Conservation (phyloP, 768 basidiomycete genomes). For the Trichaptum fuscoviolaceum region DNA sequence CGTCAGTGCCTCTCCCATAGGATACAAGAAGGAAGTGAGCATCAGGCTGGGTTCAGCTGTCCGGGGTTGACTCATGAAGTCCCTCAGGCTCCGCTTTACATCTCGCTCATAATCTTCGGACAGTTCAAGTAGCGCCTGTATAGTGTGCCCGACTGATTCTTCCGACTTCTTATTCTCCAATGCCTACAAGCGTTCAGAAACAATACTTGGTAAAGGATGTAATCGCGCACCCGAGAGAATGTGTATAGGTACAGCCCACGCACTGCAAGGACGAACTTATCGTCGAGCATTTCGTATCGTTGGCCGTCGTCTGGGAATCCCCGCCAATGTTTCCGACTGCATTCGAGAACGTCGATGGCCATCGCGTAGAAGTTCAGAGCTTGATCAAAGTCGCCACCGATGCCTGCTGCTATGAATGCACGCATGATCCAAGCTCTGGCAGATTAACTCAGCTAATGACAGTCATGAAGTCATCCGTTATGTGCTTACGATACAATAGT, state of each 20-base stretch:
- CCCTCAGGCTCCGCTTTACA: not conserved
- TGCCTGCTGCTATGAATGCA: constrained; percentile 25
- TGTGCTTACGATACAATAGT: not conserved
- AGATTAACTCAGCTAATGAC: not conserved
- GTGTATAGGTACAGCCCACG: not conserved
- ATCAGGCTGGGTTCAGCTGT: not conserved
- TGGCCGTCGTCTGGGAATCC: not conserved
- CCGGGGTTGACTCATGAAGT: not conserved
- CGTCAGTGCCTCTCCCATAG: not conserved
- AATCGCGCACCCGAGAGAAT: not conserved
- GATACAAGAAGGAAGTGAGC: not conserved
- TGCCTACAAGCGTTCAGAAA: not conserved
- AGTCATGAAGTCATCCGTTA: too few species aligned
- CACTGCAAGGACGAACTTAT: not conserved
- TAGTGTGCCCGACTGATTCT: not conserved
- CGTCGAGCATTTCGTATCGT: not conserved
- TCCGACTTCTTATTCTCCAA: not conserved
- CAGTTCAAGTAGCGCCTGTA: not conserved
- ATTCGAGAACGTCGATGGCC: not conserved
- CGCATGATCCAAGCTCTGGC: constrained; percentile 36
- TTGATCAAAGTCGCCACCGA: constrained; percentile 6
- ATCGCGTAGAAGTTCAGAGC: not conserved
- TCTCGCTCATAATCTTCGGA: not conserved
- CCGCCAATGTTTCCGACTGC: not conserved
- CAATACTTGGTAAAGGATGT: not conserved